Evolutionary conservation across 2,329 filamentous ascomycete species (phyloP).

Genomic region (Fusarium sp.): DNA sequence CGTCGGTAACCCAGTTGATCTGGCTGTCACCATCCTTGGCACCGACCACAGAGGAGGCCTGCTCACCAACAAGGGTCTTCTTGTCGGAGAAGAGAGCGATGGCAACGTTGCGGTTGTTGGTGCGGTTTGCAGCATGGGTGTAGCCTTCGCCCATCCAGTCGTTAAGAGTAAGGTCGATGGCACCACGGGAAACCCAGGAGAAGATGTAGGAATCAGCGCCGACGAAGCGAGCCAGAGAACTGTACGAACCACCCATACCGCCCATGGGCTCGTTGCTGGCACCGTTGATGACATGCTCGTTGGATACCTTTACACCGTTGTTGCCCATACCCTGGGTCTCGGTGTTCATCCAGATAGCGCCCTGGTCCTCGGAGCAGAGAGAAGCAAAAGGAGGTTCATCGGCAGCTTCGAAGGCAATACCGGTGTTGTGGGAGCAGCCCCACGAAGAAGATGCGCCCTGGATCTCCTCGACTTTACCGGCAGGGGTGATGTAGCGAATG

Average conservation of each 20-base stretch:
- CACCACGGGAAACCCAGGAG: slow-evolving; percentile 72
- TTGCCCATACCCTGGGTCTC: slow-evolving; percentile 67
- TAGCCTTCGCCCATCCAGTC: slow-evolving; percentile 70
- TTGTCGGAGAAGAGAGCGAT: slow-evolving; percentile 70
- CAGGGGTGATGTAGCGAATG: slow-evolving; percentile 60
- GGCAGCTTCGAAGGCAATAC: slow-evolving; percentile 72
- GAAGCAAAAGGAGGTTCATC: slow-evolving; percentile 69
- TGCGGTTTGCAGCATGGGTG: slow-evolving; percentile 65
- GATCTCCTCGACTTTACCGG: slow-evolving; percentile 65
- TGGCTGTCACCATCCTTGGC: slow-evolving; percentile 67
- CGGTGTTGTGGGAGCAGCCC: slow-evolving; percentile 75
- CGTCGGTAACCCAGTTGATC: slow-evolving; percentile 69
- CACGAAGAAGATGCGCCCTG: slow-evolving; percentile 66
- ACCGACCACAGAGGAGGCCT: slow-evolving; percentile 68
- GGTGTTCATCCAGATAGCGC: slow-evolving; percentile 74
- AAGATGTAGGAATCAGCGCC: slow-evolving; percentile 68
- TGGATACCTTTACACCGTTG: slow-evolving; percentile 69
- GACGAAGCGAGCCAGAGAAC: slow-evolving; percentile 66
- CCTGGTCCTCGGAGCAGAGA: slow-evolving; percentile 73
- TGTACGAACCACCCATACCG: slow-evolving; percentile 74
- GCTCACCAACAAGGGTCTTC: slow-evolving; percentile 64
- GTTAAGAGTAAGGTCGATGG: slow-evolving; percentile 66
- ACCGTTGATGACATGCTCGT: slow-evolving; percentile 72
- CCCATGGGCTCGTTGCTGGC: slow-evolving; percentile 70
- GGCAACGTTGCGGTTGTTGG: slow-evolving; percentile 70